Conservation (phyloP, 805 yeast genomes). For the Myxozyma geophila region DNA sequence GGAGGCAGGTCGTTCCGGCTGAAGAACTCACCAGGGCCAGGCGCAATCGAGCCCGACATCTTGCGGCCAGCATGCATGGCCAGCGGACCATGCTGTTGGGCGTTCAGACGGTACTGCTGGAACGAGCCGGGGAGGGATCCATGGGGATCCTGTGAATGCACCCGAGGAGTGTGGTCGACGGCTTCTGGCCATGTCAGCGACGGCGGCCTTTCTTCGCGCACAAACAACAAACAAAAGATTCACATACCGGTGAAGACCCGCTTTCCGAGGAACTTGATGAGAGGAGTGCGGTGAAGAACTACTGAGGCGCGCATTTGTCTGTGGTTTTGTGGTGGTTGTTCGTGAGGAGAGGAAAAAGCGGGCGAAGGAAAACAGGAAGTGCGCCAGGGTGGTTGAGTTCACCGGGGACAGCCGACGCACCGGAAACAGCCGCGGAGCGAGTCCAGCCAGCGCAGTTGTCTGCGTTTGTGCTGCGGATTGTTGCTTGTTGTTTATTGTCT, state of each 20-base stretch:
- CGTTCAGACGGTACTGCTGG: constrained; percentile 41
- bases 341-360: not conserved
- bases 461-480: not conserved
- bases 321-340: not conserved
- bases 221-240: not conserved
- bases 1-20: constrained; percentile 71
- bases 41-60: constrained; percentile 33
- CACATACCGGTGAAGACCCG: constrained; percentile 50
- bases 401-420: not conserved
- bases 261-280: constrained; percentile 87
- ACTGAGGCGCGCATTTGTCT: constrained; percentile 42
- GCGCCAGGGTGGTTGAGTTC: not conserved
- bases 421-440: not conserved
- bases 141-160: constrained; percentile 49
- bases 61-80: constrained; percentile 21
- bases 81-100: constrained; percentile 46
- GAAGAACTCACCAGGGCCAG: constrained; percentile 41
- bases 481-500: not conserved
- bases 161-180: constrained; percentile 49
- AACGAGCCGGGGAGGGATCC: constrained; percentile 49
- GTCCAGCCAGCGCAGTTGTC: not conserved
- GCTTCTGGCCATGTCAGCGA: constrained; percentile 33
- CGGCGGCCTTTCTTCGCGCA: not conserved
- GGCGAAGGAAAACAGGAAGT: not conserved
- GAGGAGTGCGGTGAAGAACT: constrained; percentile 52